Evolutionary conservation across 345 rosid genomes (phyloP).

Genomic region (Ailanthus altissimus): DNA sequence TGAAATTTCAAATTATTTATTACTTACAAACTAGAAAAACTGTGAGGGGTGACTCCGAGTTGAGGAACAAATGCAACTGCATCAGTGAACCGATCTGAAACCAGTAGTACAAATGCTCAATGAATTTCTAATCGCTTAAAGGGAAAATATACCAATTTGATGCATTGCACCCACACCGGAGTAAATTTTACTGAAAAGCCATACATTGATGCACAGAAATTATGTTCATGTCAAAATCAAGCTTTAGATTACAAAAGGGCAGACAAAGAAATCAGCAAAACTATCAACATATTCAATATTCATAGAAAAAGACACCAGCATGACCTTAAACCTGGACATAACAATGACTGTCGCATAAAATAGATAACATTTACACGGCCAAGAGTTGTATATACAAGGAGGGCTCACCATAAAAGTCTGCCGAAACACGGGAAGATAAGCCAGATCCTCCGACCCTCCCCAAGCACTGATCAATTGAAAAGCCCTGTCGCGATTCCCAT

Average conservation of each 20-base stretch:
- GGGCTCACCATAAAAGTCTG: conserved; percentile 65
- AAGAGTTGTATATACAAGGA: not conserved
- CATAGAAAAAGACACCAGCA: not conserved
- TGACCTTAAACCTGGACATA: not conserved
- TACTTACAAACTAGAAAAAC: not conserved
- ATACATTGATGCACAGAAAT: not conserved
- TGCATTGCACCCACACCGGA: not conserved
- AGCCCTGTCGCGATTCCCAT: conserved; percentile 54
- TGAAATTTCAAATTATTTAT: not conserved
- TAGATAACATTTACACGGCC: not conserved
- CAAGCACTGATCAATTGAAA: conserved; percentile 75
- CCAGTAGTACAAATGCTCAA: no score
- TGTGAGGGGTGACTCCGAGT: not conserved
- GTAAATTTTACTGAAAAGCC: not conserved
- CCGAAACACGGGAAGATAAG: conserved; percentile 74
- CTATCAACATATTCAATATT: no score
- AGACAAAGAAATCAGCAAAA: not conserved
- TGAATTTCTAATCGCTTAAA: not conserved
- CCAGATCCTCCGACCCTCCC: conserved; percentile 77
- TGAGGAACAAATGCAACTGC: not conserved
- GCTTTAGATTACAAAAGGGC: not conserved
- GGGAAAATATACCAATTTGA: not conserved
- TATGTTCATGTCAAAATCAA: not conserved
- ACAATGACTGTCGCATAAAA: not conserved
- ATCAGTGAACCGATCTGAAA: not conserved